Percentiles rank a stretch among this genome's conserved stretches.
Conservation (phyloP, 1,139 yeast genomes). For the Candida glucosophila region DNA sequence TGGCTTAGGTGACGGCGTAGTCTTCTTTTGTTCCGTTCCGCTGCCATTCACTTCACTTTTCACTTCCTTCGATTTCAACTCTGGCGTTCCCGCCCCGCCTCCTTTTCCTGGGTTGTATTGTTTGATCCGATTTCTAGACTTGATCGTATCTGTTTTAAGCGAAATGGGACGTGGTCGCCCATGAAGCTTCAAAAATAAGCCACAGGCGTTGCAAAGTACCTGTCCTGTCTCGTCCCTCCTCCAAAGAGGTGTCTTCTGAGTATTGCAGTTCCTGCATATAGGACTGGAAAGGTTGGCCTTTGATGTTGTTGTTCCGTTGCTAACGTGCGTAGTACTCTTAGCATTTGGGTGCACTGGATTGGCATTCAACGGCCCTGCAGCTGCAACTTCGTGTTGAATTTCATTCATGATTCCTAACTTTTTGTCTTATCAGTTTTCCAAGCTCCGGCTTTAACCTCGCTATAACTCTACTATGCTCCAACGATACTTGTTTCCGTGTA, state of each 20-base stretch:
- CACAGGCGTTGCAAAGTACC: slow-evolving; percentile 92
- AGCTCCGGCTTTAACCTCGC: no score
- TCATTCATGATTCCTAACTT: no score
- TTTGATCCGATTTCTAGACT: slow-evolving; percentile 77
- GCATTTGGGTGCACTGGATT: slow-evolving; percentile 40
- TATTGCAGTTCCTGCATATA: slow-evolving; percentile 81
- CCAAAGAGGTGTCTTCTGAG: slow-evolving; percentile 93
- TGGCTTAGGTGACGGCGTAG: slow-evolving; percentile 29
- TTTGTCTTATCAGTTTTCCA: no score
- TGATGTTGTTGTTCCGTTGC: slow-evolving; percentile 37
- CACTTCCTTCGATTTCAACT: slow-evolving; percentile 31
- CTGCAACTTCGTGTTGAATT: slow-evolving; percentile 10
- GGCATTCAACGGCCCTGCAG: slow-evolving; percentile 6
- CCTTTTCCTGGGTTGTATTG: slow-evolving; percentile 27
- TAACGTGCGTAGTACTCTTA: slow-evolving; percentile 36
- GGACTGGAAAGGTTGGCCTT: slow-evolving; percentile 53
- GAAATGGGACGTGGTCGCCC: slow-evolving; percentile 91
- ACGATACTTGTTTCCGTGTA: no score
- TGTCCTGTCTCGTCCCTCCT: slow-evolving; percentile 91
- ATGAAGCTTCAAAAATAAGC: slow-evolving; percentile 80
- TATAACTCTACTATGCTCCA: no score
- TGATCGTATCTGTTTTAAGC: slow-evolving; percentile 84
- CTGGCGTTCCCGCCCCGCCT: slow-evolving; percentile 38
- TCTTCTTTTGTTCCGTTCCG: slow-evolving; percentile 12
- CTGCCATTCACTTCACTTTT: no score